Base-by-base conservation (phyloP, 768 basidiomycete genomes). In the Trametes gibbosa region DNA sequence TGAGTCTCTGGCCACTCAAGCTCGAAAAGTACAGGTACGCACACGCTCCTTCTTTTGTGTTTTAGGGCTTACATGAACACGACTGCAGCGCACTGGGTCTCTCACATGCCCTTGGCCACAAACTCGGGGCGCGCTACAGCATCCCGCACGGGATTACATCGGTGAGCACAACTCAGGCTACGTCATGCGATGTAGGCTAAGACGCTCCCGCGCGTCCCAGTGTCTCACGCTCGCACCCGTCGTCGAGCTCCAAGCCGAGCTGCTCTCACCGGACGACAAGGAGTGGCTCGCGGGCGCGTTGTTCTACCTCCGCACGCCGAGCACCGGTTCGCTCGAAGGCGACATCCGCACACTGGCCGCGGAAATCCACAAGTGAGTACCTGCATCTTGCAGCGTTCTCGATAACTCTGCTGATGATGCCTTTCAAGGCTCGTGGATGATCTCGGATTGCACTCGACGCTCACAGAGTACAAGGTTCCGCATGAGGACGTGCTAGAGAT, bases 111-210 rank as follows among this genome's bases (percentile, higher is more conserved):
- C 77, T 92, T 5, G 89, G 89, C 5, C 87, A 90, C 69, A 84
- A 79, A 65, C 78, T 90, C 12, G 90, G 89, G 3, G 88, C 88
- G 17, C 75, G 76, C 42, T 92, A 91, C 66, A 73, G 77, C 51
- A 90, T 93, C 56, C 87, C 89, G 21, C 90, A 93, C 69, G 90
- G 90, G 9, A 87, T 90, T 61, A 91, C 90, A 4, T 90, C 89
- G n/a, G 89, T 88, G 61, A 71, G 83, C 19, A 13, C 35, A 6
- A 32, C 29, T 32, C 5, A n/a, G n/a, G n/a, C n/a, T n/a, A n/a
- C n/a, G n/a, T n/a, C n/a, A n/a, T n/a, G n/a, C n/a, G n/a, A n/a
- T n/a, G n/a, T n/a, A n/a, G n/a, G n/a, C n/a, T n/a, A n/a, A n/a
- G 14, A 37, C 50, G 7, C 12, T 40, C 2, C 47, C n/a, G 12